These are phyloP conservation scores for Arthromyces matolae DNA, from an alignment of 768 basidiomycete genomes.

Conservation along the genomic window DNA sequence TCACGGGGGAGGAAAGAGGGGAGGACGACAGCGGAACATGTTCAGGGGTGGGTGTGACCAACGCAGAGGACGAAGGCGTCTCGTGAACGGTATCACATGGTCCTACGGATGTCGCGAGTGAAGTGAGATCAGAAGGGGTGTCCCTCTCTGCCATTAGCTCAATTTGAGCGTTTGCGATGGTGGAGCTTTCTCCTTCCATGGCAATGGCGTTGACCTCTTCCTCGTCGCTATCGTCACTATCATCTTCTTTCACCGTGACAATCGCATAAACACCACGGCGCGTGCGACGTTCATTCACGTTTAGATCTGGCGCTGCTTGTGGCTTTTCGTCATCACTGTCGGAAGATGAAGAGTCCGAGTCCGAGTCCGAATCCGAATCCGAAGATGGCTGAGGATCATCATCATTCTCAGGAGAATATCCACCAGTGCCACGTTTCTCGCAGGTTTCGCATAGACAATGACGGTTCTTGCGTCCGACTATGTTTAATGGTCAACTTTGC, in stretches of 20 bases:
- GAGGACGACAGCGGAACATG: slow-evolving; percentile 24
- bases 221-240: slow-evolving; percentile 60
- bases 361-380: slow-evolving; percentile 44
- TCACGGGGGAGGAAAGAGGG: slow-evolving; percentile 39
- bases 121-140: slow-evolving; percentile 42
- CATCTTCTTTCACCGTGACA: slow-evolving; percentile 52
- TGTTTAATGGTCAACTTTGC: slow-evolving; percentile 8
- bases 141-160: slow-evolving; percentile 51
- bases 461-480: slow-evolving; percentile 65
- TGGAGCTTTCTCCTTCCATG: slow-evolving; percentile 42
- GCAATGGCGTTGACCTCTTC: slow-evolving; percentile 46
- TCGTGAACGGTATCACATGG: slow-evolving; percentile 30
- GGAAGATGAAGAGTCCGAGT: slow-evolving; percentile 37
- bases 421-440: slow-evolving; percentile 70
- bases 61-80: slow-evolving; percentile 24
- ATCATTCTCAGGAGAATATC: slow-evolving; percentile 62
- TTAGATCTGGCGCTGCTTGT: slow-evolving; percentile 35
- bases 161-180: slow-evolving; percentile 48
- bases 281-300: slow-evolving; percentile 77
- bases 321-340: slow-evolving; percentile 39
- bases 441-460: slow-evolving; percentile 87
- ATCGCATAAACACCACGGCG: slow-evolving; percentile 80
- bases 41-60: slow-evolving; percentile 30
- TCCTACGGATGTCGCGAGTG: slow-evolving; percentile 37
- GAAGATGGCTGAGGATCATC: slow-evolving; percentile 42